Evolutionary conservation across 2,329 filamentous ascomycete species (phyloP), one percentile per base, ranked within the genome.

Genomic region (Didymella sp.): DNA sequence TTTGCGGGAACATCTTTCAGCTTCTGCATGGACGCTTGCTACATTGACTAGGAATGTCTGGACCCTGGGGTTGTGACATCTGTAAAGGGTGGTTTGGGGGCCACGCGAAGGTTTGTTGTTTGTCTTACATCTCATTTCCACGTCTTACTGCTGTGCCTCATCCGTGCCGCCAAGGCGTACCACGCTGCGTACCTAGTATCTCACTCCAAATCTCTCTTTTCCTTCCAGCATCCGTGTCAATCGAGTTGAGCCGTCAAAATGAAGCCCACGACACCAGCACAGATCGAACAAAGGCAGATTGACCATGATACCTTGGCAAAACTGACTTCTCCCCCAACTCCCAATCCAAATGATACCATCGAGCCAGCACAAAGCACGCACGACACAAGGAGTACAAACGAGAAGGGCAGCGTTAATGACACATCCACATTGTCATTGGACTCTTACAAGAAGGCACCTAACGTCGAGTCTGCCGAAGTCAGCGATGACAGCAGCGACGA

Each of bases 391-490:
- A 45, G 46, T 48, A 35, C 53, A 15, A 51, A 46, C 6, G 53
- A 47, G 15, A 46, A 42, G 12, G n/a, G 28, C 22, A 56, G 42
- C 19, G 25, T 47, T 42, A 46, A 56, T 27, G 42, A 47, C 37
- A 51, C 46, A 22, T 22, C 25, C 27, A 44, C 46, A 35, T 45
- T 41, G 1, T 57, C 43, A 22, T 52, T 49, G 19, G 21, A 37
- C 24, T 58, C 55, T 2, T 52, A 48, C 22, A 60, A 60, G 21
- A 54, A 55, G 15, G 33, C 47, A 9, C 43, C 56, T 2, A 40
- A 50, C 17, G 44, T 59, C 42, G 53, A 57, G 6, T 44, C 57
- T 27, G 54, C 61, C 9, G 60, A 66, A 47, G 27, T 61, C 24
- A 12, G 25, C 17, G 49, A 65, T 19, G 40, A 40, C 8, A 41